These are phyloP conservation scores for Saccharomyces hybrid DNA, from an alignment of 1,139 yeast genomes.

Conservation along the genomic window DNA sequence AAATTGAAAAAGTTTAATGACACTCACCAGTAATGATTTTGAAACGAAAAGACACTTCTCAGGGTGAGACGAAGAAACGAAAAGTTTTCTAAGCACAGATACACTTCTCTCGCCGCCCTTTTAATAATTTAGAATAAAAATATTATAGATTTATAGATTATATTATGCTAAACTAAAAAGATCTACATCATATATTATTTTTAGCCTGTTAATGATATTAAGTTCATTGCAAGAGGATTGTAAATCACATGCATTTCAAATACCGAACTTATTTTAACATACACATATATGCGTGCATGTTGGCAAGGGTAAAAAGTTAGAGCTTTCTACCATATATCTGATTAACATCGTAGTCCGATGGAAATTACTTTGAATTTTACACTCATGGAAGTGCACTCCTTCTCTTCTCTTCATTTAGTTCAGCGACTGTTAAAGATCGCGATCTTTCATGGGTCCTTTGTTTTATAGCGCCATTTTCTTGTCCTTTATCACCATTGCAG, in stretches of 20 bases:
- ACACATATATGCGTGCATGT: neutral
- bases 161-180: neutral
- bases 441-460: neutral
- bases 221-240: neutral
- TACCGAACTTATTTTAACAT: neutral
- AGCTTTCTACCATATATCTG: neutral
- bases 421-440: neutral
- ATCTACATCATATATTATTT: neutral
- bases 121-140: neutral
- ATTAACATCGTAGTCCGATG: neutral
- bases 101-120: neutral
- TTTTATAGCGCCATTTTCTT: neutral
- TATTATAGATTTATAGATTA: neutral
- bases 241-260: neutral
- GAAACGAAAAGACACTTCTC: neutral
- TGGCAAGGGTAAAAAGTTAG: neutral
- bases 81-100: neutral
- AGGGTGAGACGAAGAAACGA: neutral
- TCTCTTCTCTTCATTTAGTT: neutral
- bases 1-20: neutral
- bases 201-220: neutral
- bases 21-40: neutral
- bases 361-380: neutral
- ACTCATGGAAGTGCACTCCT: neutral
- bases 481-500: neutral